Conservation (phyloP, 768 basidiomycete species). For the Russula olivacea region DNA sequence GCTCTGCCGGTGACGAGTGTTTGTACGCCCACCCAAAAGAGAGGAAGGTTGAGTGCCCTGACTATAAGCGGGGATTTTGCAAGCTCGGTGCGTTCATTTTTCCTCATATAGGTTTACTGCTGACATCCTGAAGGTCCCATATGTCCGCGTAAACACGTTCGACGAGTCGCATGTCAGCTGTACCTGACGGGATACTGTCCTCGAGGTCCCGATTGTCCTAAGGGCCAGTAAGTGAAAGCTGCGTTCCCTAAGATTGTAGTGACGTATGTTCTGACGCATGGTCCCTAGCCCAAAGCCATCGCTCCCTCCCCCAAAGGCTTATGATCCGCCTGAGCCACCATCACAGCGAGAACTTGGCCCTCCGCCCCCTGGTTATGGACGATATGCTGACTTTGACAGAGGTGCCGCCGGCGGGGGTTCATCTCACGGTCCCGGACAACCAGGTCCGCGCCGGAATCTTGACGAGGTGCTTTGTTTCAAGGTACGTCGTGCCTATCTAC, state of each 20-base stretch:
- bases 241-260: neutral
- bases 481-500: constrained; percentile 37
- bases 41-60: constrained; percentile 86
- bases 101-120: constrained; percentile 12
- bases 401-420: constrained; percentile 36
- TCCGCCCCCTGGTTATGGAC: constrained; percentile 86
- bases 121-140: constrained; percentile 53
- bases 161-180: constrained; percentile 82
- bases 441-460: constrained; percentile 58
- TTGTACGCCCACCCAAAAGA: constrained; percentile 94
- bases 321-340: constrained; percentile 70
- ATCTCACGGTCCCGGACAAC: constrained; percentile 31
- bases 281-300: constrained; percentile 65
- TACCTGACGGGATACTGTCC: constrained; percentile 95
- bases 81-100: constrained; percentile 60
- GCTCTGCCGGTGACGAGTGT: constrained; percentile 95
- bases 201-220: constrained; percentile 77
- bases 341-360: constrained; percentile 78
- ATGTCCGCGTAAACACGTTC: constrained; percentile 89
- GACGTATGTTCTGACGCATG: constrained; percentile 14
- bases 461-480: constrained; percentile 87
- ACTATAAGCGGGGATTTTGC: constrained; percentile 95
- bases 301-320: constrained; percentile 63
- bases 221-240: constrained; percentile 69
- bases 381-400: constrained; percentile 74